Conservation (phyloP, 495 filamentous ascomycete species). For the Bacidia rubella region DNA sequence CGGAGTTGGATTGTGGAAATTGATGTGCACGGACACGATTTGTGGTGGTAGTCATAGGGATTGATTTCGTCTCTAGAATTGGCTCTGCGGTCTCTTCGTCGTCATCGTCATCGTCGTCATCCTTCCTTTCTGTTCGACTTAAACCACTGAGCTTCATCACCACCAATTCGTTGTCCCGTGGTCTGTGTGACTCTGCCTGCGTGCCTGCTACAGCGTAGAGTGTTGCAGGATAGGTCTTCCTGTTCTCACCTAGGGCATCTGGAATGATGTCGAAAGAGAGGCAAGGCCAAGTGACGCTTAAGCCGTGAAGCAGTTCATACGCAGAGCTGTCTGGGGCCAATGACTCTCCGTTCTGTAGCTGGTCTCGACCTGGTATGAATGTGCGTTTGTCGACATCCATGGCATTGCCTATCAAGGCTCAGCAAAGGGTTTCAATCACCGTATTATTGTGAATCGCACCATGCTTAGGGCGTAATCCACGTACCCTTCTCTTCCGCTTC, state of each 20-base stretch:
- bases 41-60: conserved; percentile 70
- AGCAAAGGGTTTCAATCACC: conserved; percentile 9
- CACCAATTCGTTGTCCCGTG: conserved; percentile 82
- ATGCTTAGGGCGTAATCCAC: conserved; percentile 19
- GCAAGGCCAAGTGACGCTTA: conserved; percentile 90
- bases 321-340: conserved; percentile 79
- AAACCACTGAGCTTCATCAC: conserved; percentile 90
- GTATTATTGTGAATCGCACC: conserved; percentile 17
- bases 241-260: conserved; percentile 78
- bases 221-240: conserved; percentile 80
- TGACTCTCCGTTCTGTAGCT: conserved; percentile 76
- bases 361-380: conserved; percentile 83
- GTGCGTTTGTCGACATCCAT: conserved; percentile 90
- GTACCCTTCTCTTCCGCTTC: conserved; percentile 70
- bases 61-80: conserved; percentile 82
- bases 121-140: conserved; percentile 67
- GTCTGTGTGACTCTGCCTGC: conserved; percentile 61
- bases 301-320: conserved; percentile 90
- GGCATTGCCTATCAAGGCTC: conserved; percentile 34
- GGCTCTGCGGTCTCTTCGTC: conserved; percentile 71
- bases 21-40: conserved; percentile 86
- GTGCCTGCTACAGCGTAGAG: conserved; percentile 90
- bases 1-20: conserved; percentile 51
- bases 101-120: conserved; percentile 60
- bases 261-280: conserved; percentile 87